These are phyloP conservation scores for Penicillium paxilli DNA, from an alignment of 495 filamentous ascomycete species.

Conservation along the genomic window DNA sequence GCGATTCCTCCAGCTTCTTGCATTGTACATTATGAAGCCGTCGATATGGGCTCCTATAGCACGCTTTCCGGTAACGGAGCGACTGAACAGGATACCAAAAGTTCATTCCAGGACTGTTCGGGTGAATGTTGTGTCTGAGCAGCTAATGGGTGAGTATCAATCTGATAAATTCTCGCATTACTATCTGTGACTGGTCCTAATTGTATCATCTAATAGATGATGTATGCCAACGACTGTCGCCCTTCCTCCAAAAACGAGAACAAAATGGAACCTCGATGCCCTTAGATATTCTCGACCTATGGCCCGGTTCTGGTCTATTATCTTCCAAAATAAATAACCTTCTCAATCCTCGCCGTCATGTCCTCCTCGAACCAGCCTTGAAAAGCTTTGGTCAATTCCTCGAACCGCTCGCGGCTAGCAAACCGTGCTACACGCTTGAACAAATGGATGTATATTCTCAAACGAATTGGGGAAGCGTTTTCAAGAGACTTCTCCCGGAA, in stretches of 20 bases:
- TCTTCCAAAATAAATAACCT: slow-evolving; percentile 72
- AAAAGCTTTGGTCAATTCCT: slow-evolving; percentile 49
- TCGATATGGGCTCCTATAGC: background rate
- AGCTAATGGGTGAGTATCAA: background rate
- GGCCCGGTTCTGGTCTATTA: slow-evolving; percentile 73
- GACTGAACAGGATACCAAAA: background rate
- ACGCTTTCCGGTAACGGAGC: background rate
- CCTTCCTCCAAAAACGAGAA: slow-evolving; percentile 58
- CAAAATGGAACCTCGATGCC: slow-evolving; percentile 32
- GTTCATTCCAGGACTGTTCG: background rate
- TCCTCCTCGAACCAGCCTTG: slow-evolving; percentile 70
- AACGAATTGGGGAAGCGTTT: slow-evolving; percentile 48
- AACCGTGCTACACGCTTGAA: slow-evolving; percentile 54
- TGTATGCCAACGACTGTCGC: slow-evolving; percentile 52
- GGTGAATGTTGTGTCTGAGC: background rate
- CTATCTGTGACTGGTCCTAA: background rate
- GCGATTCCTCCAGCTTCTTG: background rate
- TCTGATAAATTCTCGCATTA: too few species aligned
- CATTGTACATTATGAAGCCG: background rate
- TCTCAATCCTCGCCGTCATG: slow-evolving; percentile 74
- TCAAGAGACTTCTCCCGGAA: slow-evolving; percentile 42
- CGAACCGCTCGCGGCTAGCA: slow-evolving; percentile 57
- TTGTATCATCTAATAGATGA: slow-evolving; percentile 37
- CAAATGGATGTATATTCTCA: slow-evolving; percentile 44
- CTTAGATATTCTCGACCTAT: slow-evolving; percentile 81